A percentile compares a stretch with the other conserved stretches of the same genome.
Evolutionary conservation across 106 monocot species (phyloP).

Genomic region (Gastrodia elata): DNA sequence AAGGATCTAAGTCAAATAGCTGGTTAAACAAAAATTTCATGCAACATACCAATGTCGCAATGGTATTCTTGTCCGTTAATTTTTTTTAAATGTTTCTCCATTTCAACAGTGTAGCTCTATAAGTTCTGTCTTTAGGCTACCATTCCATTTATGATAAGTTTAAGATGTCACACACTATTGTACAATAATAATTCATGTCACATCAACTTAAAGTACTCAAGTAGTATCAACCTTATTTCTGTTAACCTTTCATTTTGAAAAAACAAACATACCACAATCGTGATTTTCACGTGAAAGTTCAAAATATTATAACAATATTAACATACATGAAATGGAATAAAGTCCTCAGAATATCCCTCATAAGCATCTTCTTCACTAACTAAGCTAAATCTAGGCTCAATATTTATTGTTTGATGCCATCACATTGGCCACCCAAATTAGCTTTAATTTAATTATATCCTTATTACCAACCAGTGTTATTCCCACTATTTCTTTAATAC

Average conservation of each 20-base stretch:
- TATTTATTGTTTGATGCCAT: background rate
- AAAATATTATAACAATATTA: no score
- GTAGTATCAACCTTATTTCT: background rate
- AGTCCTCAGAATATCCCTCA: background rate
- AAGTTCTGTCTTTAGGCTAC: background rate
- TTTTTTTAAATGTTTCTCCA: background rate
- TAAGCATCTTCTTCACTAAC: background rate
- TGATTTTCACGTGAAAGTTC: background rate
- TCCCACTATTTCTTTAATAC: background rate
- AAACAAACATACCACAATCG: background rate
- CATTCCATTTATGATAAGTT: background rate
- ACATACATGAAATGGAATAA: background rate
- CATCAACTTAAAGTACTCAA: background rate
- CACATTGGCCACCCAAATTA: background rate
- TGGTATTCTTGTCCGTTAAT: background rate
- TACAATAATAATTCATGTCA: background rate
- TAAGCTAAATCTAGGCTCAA: background rate
- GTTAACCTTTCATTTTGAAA: background rate
- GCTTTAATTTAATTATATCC: background rate
- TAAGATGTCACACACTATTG: background rate
- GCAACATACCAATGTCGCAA: background rate
- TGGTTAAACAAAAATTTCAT: background rate
- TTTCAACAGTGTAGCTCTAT: background rate
- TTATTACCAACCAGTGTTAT: background rate
- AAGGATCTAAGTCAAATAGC: background rate